Evolutionary conservation across 208 protist species (phyloP).

Genomic region (Angomonas deanei): DNA sequence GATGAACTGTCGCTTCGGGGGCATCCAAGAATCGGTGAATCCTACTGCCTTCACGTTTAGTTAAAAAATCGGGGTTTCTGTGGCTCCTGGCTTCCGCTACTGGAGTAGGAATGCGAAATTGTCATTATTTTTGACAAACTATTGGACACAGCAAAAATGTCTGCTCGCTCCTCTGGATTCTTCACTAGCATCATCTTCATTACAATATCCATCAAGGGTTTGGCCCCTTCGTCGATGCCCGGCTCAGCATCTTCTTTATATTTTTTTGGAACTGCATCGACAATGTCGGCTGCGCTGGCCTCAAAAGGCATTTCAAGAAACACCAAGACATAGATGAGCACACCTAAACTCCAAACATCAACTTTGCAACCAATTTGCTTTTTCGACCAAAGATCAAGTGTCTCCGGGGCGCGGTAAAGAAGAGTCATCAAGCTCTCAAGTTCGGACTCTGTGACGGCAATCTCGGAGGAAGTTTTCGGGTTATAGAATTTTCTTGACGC

Average conservation of each 20-base stretch:
- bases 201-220: constrained; percentile 44
- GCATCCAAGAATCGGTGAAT: too few relatives aligned
- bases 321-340: constrained; percentile 91
- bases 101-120: too few relatives aligned
- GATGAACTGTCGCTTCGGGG: constrained; percentile 24
- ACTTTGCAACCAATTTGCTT: constrained; percentile 81
- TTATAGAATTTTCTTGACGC: constrained; percentile 64
- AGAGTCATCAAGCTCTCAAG: constrained; percentile 86
- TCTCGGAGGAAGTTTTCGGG: constrained; percentile 51
- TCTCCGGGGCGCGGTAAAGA: constrained; percentile 92
- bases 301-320: constrained; percentile 91
- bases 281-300: constrained; percentile 60
- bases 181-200: constrained; percentile 52
- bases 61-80: too few relatives aligned
- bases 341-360: constrained; percentile 94
- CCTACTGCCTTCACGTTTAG: too few relatives aligned
- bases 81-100: too few relatives aligned
- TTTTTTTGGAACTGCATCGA: constrained; percentile 45
- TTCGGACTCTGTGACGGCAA: constrained; percentile 57
- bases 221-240: constrained; percentile 27
- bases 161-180: constrained; percentile 36
- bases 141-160: constrained; percentile 58
- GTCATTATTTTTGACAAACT: constrained; percentile 29
- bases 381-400: constrained; percentile 89
- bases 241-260: constrained; percentile 21